phyloP scores from a whole-genome alignment of 495 filamentous ascomycete species.

The Xylaria venustula region DNA sequence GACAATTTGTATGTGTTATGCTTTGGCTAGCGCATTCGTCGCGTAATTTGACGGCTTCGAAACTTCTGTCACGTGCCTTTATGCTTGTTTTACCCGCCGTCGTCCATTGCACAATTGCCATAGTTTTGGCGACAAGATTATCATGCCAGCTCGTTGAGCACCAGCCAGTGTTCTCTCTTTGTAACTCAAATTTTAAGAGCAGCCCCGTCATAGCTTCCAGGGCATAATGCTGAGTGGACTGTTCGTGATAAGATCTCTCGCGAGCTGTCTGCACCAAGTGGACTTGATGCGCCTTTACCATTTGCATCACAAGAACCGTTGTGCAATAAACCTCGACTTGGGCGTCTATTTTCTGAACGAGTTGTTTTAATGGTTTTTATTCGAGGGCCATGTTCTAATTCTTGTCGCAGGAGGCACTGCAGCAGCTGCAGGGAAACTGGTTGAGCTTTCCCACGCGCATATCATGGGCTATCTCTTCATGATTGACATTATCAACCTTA shows the following conservation, averaged over 20 bases:
- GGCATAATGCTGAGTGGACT: not conserved
- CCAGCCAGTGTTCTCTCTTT: not conserved
- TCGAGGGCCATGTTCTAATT: not conserved
- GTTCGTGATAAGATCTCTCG: not conserved
- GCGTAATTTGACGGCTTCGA: not conserved
- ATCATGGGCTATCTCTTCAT: constrained; percentile 91
- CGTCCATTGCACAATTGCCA: not conserved
- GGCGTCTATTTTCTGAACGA: not conserved
- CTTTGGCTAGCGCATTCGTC: not conserved
- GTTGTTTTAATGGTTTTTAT: not conserved
- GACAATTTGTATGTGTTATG: not conserved
- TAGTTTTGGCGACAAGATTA: too few species aligned
- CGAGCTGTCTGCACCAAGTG: not conserved
- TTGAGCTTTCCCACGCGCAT: constrained; percentile 79
- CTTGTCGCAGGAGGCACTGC: constrained; percentile 76
- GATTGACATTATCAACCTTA: constrained; percentile 91
- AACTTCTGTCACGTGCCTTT: not conserved
- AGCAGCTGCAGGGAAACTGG: constrained; percentile 79
- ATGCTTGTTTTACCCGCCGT: not conserved
- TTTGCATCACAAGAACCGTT: not conserved
- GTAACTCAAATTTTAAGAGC: not conserved
- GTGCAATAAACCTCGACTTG: not conserved
- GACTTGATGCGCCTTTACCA: not conserved
- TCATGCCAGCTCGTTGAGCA: not conserved
- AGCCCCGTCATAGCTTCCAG: not conserved